Conservation (phyloP, 306 rosid species). For the Psophocarpus tetragonolobus region DNA sequence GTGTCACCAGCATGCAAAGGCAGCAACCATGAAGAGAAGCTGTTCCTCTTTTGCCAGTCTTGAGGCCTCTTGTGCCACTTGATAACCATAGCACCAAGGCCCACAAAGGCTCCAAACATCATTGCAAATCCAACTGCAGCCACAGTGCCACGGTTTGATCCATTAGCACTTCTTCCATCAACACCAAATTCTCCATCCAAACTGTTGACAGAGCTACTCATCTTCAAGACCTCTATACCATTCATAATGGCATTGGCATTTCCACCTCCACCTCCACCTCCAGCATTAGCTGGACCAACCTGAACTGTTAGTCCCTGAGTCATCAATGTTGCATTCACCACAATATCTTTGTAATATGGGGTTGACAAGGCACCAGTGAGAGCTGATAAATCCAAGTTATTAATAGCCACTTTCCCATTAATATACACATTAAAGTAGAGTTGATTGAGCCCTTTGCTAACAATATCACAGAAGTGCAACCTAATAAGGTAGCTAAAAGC, state of each 20-base stretch:
- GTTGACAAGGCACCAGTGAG: conserved; percentile 38
- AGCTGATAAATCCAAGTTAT: conserved; percentile 46
- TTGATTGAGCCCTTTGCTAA: conserved; percentile 46
- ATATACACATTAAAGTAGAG: conserved; percentile 56
- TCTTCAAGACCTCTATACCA: conserved; percentile 59
- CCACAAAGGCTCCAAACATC: conserved; percentile 69
- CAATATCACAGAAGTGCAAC: conserved; percentile 61
- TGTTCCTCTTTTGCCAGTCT: conserved; percentile 67
- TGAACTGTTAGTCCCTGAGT: conserved; percentile 44
- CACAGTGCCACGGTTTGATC: conserved; percentile 44
- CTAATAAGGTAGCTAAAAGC: conserved; percentile 52
- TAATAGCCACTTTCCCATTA: conserved; percentile 47
- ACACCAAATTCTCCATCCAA: conserved; percentile 65
- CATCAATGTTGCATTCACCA: conserved; percentile 58
- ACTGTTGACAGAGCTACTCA: conserved; percentile 57
- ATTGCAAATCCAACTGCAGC: conserved; percentile 62
- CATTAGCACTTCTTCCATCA: conserved; percentile 35
- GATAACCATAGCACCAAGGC: conserved; percentile 65
- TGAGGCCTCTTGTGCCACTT: conserved; percentile 73
- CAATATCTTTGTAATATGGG: conserved; percentile 59
- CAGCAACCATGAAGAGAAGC: conserved; percentile 69
- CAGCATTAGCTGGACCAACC: conserved; percentile 43
- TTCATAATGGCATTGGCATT: conserved; percentile 48
- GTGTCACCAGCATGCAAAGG: conserved; percentile 61
- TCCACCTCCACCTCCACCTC: conserved; percentile 11